These are phyloP conservation scores for Chytriomyces sp. DNA, from an alignment of 192 early-diverging fungal genomes.

Conservation along the genomic window DNA sequence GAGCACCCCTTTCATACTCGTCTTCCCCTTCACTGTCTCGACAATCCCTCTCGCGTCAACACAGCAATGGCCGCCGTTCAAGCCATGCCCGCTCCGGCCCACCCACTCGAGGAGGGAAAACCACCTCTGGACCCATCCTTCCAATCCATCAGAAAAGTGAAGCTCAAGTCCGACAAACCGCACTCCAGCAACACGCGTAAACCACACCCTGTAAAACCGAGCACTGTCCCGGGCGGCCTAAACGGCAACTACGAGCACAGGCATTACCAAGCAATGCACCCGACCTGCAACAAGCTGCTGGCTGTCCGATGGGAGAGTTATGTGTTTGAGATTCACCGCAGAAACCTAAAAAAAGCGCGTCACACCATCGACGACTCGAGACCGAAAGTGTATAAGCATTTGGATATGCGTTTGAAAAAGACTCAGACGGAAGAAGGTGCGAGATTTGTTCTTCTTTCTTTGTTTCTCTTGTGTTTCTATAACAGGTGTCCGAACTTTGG, in stretches of 20 bases:
- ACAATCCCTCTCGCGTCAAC: no score
- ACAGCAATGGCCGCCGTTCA: no score
- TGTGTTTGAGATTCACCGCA: constrained; percentile 36
- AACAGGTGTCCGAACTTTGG: background rate
- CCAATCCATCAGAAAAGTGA: no score
- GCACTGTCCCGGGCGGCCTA: background rate
- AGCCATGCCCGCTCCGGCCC: no score
- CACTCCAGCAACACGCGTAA: no score
- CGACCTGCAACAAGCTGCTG: constrained; percentile 48
- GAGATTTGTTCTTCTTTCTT: background rate
- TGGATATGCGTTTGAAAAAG: constrained; percentile 53
- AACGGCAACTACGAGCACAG: constrained; percentile 36
- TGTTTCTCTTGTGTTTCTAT: background rate
- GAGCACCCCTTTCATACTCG: no score
- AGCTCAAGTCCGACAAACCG: no score
- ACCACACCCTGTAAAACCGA: background rate
- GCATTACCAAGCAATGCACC: constrained; percentile 51
- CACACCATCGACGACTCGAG: constrained; percentile 48
- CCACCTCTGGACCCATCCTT: no score
- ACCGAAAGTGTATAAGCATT: constrained; percentile 47
- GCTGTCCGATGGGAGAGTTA: constrained; percentile 49
- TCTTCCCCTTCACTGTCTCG: no score
- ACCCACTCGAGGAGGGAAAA: no score
- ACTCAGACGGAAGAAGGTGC: constrained; percentile 54
- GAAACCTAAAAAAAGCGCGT: constrained; percentile 38